These are phyloP conservation scores for Ogataea saltuana DNA, from an alignment of 805 yeast species.

Conservation along the genomic window DNA sequence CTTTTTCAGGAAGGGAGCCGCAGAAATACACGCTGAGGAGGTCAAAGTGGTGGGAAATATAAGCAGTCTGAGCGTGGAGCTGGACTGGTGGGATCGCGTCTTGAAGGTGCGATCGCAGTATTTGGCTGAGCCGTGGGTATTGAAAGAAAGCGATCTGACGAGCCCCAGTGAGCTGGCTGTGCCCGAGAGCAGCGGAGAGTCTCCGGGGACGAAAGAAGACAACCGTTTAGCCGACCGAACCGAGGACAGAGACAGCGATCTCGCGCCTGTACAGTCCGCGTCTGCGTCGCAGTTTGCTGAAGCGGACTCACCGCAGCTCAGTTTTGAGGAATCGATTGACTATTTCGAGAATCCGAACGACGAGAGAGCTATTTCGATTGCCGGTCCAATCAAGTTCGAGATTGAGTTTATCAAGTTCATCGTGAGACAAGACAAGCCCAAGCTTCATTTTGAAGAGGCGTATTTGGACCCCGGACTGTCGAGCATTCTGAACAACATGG, in stretches of 20 bases:
- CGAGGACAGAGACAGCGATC: conserved; percentile 1
- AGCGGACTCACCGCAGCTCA: background rate
- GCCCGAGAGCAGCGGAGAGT: too few species aligned
- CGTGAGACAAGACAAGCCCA: conserved; percentile 8
- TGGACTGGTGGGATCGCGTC: conserved; percentile 39
- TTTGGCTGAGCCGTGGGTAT: conserved; percentile 39
- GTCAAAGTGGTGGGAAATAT: conserved; percentile 27
- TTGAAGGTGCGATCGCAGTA: conserved; percentile 24
- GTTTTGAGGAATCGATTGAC: background rate
- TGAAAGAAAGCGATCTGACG: conserved; percentile 18
- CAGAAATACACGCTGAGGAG: conserved; percentile 36
- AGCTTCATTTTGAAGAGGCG: conserved; percentile 22
- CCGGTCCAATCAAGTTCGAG: conserved; percentile 9
- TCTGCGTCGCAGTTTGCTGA: conserved; percentile 1
- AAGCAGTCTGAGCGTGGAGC: conserved; percentile 31
- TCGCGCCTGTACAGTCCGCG: background rate
- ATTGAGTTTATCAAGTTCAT: conserved; percentile 28
- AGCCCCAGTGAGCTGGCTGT: conserved; percentile 3
- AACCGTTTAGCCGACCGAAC: background rate
- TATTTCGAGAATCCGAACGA: background rate
- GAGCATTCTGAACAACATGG: conserved; percentile 18
- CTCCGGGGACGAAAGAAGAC: background rate
- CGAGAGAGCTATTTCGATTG: conserved; percentile 3
- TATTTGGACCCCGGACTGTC: conserved; percentile 16
- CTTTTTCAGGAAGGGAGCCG: conserved; percentile 15